Percentiles rank a stretch among this genome's conserved stretches.
Conservation (phyloP, 1,284 basidiomycete species). For the Pascua guehoae region DNA sequence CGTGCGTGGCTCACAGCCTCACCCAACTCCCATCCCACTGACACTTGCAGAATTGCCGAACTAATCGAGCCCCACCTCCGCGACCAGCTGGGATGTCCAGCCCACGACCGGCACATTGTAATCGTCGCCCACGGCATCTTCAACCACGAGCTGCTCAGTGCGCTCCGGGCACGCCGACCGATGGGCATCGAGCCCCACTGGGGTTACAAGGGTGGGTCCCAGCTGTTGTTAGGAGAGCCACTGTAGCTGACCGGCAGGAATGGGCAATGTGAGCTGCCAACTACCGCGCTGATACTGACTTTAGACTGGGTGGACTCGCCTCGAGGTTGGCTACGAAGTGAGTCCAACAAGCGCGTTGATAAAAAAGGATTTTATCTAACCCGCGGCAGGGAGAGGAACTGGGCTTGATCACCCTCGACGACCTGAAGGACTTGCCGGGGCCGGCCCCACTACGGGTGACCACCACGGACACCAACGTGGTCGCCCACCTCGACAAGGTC, state of each 20-base stretch:
- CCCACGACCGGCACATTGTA: constrained; percentile 32
- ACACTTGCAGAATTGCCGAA: constrained; percentile 29
- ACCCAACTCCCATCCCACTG: not conserved
- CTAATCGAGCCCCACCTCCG: constrained; percentile 43
- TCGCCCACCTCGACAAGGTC: constrained; percentile 47
- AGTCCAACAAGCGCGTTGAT: not conserved
- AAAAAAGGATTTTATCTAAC: not conserved
- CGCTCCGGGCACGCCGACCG: constrained; percentile 40
- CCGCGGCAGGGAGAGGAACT: constrained; percentile 6
- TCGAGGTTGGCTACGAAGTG: constrained; percentile 48
- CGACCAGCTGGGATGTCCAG: constrained; percentile 25
- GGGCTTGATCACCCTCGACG: not conserved
- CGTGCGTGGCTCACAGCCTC: constrained; percentile 27
- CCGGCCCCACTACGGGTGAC: constrained; percentile 32
- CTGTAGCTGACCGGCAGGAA: constrained; percentile 26
- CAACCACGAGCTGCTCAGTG: constrained; percentile 47
- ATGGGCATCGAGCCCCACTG: constrained; percentile 41
- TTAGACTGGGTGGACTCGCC: constrained; percentile 52
- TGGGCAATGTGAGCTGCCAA: constrained; percentile 46
- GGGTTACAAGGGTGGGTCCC: constrained; percentile 39
- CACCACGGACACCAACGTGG: constrained; percentile 43
- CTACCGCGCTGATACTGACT: constrained; percentile 2
- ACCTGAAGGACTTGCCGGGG: not conserved
- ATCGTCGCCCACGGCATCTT: constrained; percentile 51
- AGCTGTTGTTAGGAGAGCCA: not conserved